Base-by-base conservation (phyloP, 1,139 yeast genomes). In the Suhomyces bribrorum region DNA sequence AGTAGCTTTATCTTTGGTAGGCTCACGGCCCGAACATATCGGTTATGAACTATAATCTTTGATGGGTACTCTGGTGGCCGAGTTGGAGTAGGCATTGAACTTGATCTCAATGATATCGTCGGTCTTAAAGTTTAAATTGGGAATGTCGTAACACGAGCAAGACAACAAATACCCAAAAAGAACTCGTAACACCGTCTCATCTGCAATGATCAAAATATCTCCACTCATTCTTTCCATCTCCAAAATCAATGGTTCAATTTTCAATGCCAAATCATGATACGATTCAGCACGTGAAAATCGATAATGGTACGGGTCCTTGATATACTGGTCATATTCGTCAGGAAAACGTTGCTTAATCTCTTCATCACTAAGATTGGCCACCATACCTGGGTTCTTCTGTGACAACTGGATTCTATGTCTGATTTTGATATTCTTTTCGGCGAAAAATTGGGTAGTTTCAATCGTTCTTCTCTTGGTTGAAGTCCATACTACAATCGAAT, bases 131-230 rank as follows among this genome's bases (percentile, higher is more conserved):
- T 79, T 71, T 40, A 90, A 68, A 32, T 71, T 67, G 3, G 97
- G 97, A 44, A 92, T 88, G 51, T 89, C 97, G 46, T 75, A 75
- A 50, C 94, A 86, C 4, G 94, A 80, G 47, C 89, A 83, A 3
- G 96, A 94, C 96, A 92, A 87, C 52, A 92, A 73, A 61, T 92
- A 92, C 1, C 97, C 98, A 56, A 89, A 92, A 38, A 92, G 74
- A 3, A 92, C 96, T 44, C 89, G 75, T 46, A 94, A 72, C 1
- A 92, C 86, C 1, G 96, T 81, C 54, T 90, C 97, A 58, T 94
- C 97, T 0, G 97, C 97, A 50, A 92, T 86, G 43, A 92, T 84
- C 47, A 92, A 69, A 20, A 94, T 77, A 59, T 89, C 97, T 17
- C 94, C 89, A 41, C 86, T 77, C 77, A 85, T 83, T 50, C 97